A percentile compares a stretch with the other conserved stretches of the same genome.
These are phyloP conservation scores for Tetrapyrgos nigripes DNA, from an alignment of 1,284 basidiomycete genomes.

Conservation along the genomic window DNA sequence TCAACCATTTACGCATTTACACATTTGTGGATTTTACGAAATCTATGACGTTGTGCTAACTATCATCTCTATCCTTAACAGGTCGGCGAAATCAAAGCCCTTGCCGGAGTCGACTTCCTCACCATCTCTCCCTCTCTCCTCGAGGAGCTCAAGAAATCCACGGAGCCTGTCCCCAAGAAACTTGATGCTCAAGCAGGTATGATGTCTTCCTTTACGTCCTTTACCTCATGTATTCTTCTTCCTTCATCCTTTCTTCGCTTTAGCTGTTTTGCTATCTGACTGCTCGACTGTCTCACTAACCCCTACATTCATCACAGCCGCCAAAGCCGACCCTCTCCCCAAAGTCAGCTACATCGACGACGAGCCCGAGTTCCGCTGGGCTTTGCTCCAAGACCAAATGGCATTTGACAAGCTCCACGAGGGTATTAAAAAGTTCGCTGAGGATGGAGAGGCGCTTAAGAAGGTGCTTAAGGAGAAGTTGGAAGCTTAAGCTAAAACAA, in stretches of 20 bases:
- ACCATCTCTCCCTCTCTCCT: slow-evolving; percentile 93
- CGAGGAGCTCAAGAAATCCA: slow-evolving; percentile 90
- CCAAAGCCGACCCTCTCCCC: slow-evolving; percentile 64
- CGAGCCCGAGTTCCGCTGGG: slow-evolving; percentile 96
- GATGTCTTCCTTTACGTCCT: slow-evolving; percentile 36
- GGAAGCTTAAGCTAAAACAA: slow-evolving; percentile 56
- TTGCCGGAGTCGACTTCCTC: slow-evolving; percentile 97
- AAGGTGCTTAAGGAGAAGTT: slow-evolving; percentile 84
- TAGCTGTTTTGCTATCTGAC: slow-evolving; percentile 64
- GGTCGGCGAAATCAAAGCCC: slow-evolving; percentile 91
- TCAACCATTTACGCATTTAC: no score
- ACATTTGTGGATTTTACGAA: no score
- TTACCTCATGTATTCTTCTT: slow-evolving; percentile 4
- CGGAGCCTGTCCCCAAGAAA: slow-evolving; percentile 82
- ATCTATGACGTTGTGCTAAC: no score
- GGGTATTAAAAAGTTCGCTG: slow-evolving; percentile 97
- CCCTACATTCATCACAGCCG: slow-evolving; percentile 61
- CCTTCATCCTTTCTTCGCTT: slow-evolving; percentile 2
- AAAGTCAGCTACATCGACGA: slow-evolving; percentile 93
- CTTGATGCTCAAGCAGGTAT: slow-evolving; percentile 77
- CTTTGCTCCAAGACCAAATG: slow-evolving; percentile 91
- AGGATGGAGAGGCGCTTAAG: slow-evolving; percentile 93
- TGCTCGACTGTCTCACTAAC: no score
- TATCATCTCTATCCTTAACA: no score
- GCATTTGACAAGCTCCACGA: slow-evolving; percentile 97